Conservation (phyloP, 2,329 filamentous ascomycete genomes). For the Penicillium sp. region DNA sequence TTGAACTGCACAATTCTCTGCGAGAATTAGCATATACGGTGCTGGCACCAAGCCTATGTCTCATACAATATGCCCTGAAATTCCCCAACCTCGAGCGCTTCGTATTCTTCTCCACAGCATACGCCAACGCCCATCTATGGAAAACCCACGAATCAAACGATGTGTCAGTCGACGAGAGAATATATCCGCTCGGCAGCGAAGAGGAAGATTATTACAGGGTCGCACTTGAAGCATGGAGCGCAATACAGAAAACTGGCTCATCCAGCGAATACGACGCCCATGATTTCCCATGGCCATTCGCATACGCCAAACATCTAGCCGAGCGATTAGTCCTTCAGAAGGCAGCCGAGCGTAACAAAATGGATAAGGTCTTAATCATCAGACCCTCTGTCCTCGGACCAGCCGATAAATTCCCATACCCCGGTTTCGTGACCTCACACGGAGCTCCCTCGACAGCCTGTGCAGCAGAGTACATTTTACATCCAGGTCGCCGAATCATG, state of each 20-base stretch:
- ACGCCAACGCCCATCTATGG: conserved; percentile 24
- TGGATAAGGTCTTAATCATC: conserved; percentile 24
- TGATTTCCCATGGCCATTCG: conserved; percentile 9
- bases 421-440: conserved; percentile 18
- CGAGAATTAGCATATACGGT: conserved; percentile 20
- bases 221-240: conserved; percentile 15
- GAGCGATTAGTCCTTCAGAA: conserved; percentile 18
- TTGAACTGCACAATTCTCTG: conserved; percentile 17
- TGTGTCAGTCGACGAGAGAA: conserved; percentile 15
- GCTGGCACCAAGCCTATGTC: conserved; percentile 19
- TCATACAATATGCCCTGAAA: conserved; percentile 21
- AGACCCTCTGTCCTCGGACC: conserved; percentile 25
- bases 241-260: conserved; percentile 20
- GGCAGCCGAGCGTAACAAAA: conserved; percentile 12
- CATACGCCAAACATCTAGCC: conserved; percentile 4
- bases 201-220: conserved; percentile 8
- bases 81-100: conserved; percentile 23
- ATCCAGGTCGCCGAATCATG: conserved; percentile 17
- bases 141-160: conserved; percentile 12
- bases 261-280: conserved; percentile 30
- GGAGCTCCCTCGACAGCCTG: conserved; percentile 19
- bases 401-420: conserved; percentile 21
- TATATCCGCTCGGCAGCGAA: conserved; percentile 15
- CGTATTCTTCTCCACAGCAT: conserved; percentile 21
- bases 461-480: conserved; percentile 20